These are phyloP conservation scores for Leishmania tropica DNA, from an alignment of 208 protist genomes.

Conservation along the genomic window DNA sequence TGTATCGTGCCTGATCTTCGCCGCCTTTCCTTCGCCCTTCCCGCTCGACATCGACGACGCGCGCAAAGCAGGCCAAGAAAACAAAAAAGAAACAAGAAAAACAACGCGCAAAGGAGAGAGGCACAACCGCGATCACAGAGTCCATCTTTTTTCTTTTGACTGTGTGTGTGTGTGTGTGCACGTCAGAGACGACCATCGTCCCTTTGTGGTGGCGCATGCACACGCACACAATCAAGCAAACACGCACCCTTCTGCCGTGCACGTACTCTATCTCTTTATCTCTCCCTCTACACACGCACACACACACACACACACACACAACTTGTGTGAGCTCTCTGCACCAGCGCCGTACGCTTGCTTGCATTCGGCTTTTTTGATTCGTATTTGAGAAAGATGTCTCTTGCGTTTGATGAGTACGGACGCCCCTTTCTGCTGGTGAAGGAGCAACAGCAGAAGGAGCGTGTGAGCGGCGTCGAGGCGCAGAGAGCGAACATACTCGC, in stretches of 20 bases:
- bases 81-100: not conserved
- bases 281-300: not conserved
- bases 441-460: conserved; percentile 96
- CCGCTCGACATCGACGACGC: not conserved
- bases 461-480: conserved; percentile 97
- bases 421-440: conserved; percentile 99
- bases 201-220: not conserved
- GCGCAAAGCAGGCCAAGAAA: not conserved
- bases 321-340: not conserved
- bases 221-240: not conserved
- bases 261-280: not conserved
- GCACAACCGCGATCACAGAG: not conserved
- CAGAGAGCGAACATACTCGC: conserved; percentile 99
- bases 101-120: not conserved
- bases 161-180: not conserved
- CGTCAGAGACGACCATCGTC: not conserved
- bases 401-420: conserved; percentile 99
- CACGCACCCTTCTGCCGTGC: not conserved
- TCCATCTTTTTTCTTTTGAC: not conserved
- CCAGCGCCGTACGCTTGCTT: no score
- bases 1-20: not conserved
- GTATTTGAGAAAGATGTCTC: conserved; percentile 41
- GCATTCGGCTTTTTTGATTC: not conserved
- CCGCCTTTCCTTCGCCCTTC: not conserved
- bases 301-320: not conserved